Base-by-base conservation (phyloP, 2,329 filamentous ascomycete species). In the Chalara sp. region DNA sequence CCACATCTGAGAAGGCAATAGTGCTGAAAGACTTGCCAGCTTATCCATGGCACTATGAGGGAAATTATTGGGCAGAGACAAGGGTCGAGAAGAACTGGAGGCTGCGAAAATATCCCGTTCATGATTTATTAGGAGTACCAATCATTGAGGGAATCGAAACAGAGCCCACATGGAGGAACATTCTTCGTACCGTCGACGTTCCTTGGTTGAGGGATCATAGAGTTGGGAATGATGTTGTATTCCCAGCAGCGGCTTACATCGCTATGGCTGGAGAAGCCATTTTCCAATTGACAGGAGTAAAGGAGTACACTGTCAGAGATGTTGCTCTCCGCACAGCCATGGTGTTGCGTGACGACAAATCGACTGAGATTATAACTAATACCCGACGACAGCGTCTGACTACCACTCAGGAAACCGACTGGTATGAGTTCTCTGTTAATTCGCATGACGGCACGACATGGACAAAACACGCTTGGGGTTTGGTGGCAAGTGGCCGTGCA, bases 31-130 rank as follows among this genome's bases (percentile, higher is more conserved):
- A 76, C 50, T 58, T 80, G 12, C 76, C 77, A 1, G 65, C 68
- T 1, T 80, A 80, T 52, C 68, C 72, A 3, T 80, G 76, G 75
- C 74, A 79, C 32, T 76, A 79, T 50, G 61, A 63, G 28, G 73
- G 68, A 35, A 62, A 58, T 0, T 77, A 76, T 58, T 80, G 77
- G 76, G 68, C 74, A 51, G 76, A 80, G 53, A 74, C 73, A 1
- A 70, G 75, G 46, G 59, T 75, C 3, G 73, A 72, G 13, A 58
- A 63, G 10, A 67, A 71, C n/a, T 70, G 72, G 47, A 59, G 75
- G 1, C 70, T 73, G 51, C 67, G 74, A 13, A 64, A 69, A 32
- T 68, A 69, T 49, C 68, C 70, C 2, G 68, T 72, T n/a, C 70
- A 74, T 44, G 57, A 58, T 21, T 41, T 61, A 1, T 55, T 68